Base-by-base conservation (phyloP, 441 rosid species). In the Manihot esculenta region DNA sequence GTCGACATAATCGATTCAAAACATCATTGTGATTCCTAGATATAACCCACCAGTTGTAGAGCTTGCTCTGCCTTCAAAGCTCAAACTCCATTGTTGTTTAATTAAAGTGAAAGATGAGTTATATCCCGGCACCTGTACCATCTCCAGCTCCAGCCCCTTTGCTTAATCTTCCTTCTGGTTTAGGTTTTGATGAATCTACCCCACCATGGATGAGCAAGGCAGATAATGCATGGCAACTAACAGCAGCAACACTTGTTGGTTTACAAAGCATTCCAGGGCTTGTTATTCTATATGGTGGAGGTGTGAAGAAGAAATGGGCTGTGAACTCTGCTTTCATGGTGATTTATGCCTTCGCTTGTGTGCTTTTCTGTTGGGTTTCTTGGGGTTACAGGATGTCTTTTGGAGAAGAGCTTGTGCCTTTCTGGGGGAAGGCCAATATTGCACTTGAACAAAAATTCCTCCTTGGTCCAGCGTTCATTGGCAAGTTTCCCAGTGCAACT, bases 321-420 rank as follows among this genome's bases (percentile, higher is more conserved):
- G 85, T 86, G 20, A 84, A 86, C 55, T 84, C 90, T 0, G 88
- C 90, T 1, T 82, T 86, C 83, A 86, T 86, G 90, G 84, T 74
- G 2, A 73, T 84, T 47, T 84, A 86, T 53, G 88, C 90, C 18
- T 86, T 84, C 50, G 88, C 88, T 5, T 79, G 83, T 27, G 90
- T 86, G 13, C 63, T 84, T 33, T 62, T 84, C 58, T 86, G 89
- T 51, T 86, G 89, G 88, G 90, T 82, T 42, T 3, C 15, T 1
- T 86, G 90, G 90, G 90, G 86, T 13, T 86, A 81, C 79, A 69
- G 72, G 5, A 60, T 86, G 82, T 80, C 90, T 3, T 86, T 86
- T 12, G 90, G 86, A 0, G 27, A 67, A 0, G 7, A 0, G 10
- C 11, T 72, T 9, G 1, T 78, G 3, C 79, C 83, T 1, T 76